Base-by-base conservation (phyloP, 768 basidiomycete genomes). In the Auriscalpium orientale region DNA sequence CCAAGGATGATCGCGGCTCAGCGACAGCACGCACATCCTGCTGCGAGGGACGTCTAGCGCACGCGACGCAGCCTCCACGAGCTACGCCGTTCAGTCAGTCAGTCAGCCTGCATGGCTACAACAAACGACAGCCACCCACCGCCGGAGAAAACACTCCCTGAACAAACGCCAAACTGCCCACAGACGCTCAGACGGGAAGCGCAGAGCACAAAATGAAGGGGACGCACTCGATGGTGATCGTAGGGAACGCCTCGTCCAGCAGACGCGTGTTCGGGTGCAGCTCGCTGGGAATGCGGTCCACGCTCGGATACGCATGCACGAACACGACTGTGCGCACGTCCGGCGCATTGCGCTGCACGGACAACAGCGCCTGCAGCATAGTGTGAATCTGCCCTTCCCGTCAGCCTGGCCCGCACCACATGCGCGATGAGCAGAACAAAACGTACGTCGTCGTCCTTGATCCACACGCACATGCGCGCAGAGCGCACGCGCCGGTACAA, bases 191-290 rank as follows among this genome's bases (percentile, higher is more conserved):
- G 21, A 46, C 22, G 22, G 16, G 15, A 8, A 15, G 10, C 16
- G 12, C n/a, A 11, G 18, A 16, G 51, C 11, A 9, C 12, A 34
- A 20, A 7, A 38, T 12, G 28, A 21, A 15, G 36, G n/a, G 20
- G 13, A 44, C 58, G 20, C 4, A 62, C 61, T 60, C 61, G 13
- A 62, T 53, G 12, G 61, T 60, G 37, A 62, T 60, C 5, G 55
- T 62, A 13, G 61, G 61, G 49, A 62, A 62, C 10, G 61, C 59
- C 43, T 60, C 56, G 21, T 62, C 61, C 13, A 62, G 59, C 12
- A 62, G 51, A n/a, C 56, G 56, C 11, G 61, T 56, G n/a, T 62
- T 60, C 8, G 61, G 61, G 34, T 57, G 59, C 10, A 62, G 59
- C 44, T 62, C 61, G 40, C 59, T 62, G 8, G 61, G 59, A 38